Base-by-base conservation (phyloP, 2,329 filamentous ascomycete species). In the Metarhizium robertsii region DNA sequence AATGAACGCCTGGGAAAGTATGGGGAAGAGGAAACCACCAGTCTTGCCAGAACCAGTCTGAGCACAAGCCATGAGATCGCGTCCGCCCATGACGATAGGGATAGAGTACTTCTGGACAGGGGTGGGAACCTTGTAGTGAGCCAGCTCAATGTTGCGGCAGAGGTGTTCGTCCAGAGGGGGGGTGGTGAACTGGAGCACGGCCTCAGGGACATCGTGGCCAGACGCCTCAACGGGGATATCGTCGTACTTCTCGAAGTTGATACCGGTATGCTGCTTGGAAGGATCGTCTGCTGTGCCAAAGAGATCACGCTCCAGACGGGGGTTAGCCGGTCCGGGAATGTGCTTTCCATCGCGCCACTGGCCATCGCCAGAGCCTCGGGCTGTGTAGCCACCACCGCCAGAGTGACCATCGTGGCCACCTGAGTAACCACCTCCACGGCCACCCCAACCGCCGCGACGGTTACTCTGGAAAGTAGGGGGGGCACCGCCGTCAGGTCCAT, bases 221-320 rank as follows among this genome's bases (percentile, higher is more conserved):
- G 92, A 96, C 61, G 94, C 94, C 76, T 97, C 94, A 61, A 99
- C 94, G 55, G 94, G 94, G 63, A 99, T 99, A 73, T 99, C 94
- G 69, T 99, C 94, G 76, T 99, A 99, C 81, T 99, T 99, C 79
- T 96, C 87, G 71, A 99, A 99, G 83, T 99, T 99, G 87, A 99
- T 97, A 75, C 94, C 94, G 38, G 91, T 96, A 68, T 95, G 89
- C 73, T 96, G 89, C 81, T 96, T 97, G 63, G 87, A 85, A 60
- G 92, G 90, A 69, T 97, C 94, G 72, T 97, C 45, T 52, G 87
- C 79, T 52, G 87, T 79, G 67, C 94, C 94, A 71, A 96, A 99
- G 53, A 99, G 87, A 70, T 99, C 94, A 65, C 92, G 92, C 82
- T 99, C 94, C 50, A 95, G 63, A 65, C 92, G 91, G 61, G 86